These are phyloP conservation scores for Lichina pygmaea DNA, from an alignment of 495 filamentous ascomycete species.

Conservation along the genomic window DNA sequence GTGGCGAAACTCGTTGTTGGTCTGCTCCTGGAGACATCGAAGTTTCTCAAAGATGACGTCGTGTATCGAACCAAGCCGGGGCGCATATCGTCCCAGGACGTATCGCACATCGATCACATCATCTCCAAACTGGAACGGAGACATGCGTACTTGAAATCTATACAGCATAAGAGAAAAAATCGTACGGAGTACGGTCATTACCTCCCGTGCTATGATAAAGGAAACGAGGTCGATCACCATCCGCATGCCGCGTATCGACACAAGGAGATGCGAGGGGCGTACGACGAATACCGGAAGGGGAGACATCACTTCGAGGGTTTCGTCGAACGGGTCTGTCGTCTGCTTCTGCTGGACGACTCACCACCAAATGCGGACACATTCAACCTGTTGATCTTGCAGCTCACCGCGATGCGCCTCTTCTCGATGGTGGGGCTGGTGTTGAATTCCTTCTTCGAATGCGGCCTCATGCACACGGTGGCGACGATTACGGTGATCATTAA, in stretches of 20 bases:
- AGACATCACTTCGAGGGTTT: conserved; percentile 2
- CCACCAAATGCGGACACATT: conserved; percentile 36
- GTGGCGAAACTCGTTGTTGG: conserved; percentile 1
- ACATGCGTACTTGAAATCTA: neutral
- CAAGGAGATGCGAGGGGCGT: neutral
- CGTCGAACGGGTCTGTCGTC: conserved; percentile 36
- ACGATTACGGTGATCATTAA: conserved; percentile 26
- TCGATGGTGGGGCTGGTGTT: conserved; percentile 25
- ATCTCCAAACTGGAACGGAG: neutral
- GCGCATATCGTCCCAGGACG: too few species aligned
- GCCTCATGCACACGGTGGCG: conserved; percentile 22
- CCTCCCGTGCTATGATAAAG: too few species aligned
- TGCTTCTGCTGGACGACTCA: conserved; percentile 26
- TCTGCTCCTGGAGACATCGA: neutral
- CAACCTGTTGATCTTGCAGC: conserved; percentile 32
- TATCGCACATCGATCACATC: neutral
- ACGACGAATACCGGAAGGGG: neutral
- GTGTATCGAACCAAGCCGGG: neutral
- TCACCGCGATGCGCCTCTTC: conserved; percentile 22
- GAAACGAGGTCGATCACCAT: too few species aligned
- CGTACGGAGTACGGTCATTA: neutral
- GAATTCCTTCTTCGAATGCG: conserved; percentile 18
- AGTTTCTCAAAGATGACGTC: neutral
- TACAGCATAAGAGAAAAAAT: neutral
- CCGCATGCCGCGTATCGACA: neutral